These are phyloP conservation scores for Podosphaera fusca DNA, from an alignment of 2,329 filamentous ascomycete genomes.

Conservation along the genomic window DNA sequence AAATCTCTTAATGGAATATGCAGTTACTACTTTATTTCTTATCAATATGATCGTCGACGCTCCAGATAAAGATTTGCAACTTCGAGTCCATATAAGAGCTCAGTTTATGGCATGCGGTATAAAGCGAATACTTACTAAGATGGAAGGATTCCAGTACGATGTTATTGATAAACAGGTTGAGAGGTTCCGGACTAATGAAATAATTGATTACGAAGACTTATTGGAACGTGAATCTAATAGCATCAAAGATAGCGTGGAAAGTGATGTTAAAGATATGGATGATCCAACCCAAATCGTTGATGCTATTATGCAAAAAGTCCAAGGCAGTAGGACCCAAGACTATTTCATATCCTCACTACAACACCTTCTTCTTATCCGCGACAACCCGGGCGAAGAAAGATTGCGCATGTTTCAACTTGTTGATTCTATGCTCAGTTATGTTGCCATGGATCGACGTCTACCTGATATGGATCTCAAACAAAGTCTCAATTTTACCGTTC, in stretches of 20 bases:
- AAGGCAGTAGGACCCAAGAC: conserved; percentile 69
- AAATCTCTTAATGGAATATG: conserved; percentile 97
- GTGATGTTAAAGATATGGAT: conserved; percentile 69
- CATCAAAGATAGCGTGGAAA: conserved; percentile 48
- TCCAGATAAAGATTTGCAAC: conserved; percentile 65
- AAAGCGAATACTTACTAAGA: conserved; percentile 82
- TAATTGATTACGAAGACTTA: conserved; percentile 95
- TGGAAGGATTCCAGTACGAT: conserved; percentile 97
- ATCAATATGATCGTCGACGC: conserved; percentile 95
- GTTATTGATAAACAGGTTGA: conserved; percentile 97
- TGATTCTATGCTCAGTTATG: conserved; percentile 96
- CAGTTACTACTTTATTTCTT: conserved; percentile 77
- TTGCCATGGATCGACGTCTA: conserved; percentile 87
- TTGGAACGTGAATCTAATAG: conserved; percentile 78
- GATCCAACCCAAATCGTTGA: conserved; percentile 87
- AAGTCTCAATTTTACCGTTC: conserved; percentile 90
- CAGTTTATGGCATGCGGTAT: conserved; percentile 93
- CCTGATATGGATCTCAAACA: conserved; percentile 97
- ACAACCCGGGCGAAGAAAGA: conserved; percentile 79
- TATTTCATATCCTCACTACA: conserved; percentile 93
- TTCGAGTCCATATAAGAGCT: conserved; percentile 81
- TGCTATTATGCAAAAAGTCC: conserved; percentile 66
- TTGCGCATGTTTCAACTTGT: conserved; percentile 93
- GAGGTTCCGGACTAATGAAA: conserved; percentile 76
- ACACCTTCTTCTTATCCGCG: conserved; percentile 76